Conservation (phyloP, 306 rosid genomes). For the Alnus rubra region DNA sequence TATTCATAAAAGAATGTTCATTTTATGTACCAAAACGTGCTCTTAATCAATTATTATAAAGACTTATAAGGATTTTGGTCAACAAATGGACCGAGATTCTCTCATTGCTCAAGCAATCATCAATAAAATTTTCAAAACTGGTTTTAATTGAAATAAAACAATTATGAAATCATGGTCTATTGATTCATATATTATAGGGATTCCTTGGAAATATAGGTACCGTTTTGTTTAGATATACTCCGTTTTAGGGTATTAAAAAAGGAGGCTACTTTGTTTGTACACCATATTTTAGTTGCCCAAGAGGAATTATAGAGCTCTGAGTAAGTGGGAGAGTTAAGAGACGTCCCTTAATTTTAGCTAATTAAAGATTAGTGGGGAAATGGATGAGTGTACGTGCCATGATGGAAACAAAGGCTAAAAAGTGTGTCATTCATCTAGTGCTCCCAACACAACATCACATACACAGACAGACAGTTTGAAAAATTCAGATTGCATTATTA, state of each 20-base stretch:
- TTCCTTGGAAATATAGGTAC: no score
- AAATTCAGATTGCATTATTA: no score
- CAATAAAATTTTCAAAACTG: background rate
- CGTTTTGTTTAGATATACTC: no score
- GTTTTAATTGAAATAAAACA: background rate
- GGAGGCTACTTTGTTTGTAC: background rate
- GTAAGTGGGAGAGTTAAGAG: background rate
- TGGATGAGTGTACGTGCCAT: background rate
- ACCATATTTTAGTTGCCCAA: no score
- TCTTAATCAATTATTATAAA: background rate
- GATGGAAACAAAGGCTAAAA: background rate
- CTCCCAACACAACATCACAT: no score
- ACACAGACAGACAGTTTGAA: no score
- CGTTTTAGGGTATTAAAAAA: no score
- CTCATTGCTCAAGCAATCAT: background rate
- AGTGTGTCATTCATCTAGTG: background rate
- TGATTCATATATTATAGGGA: no score
- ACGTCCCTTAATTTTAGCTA: background rate
- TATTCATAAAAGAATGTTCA: no score
- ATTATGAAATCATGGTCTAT: background rate
- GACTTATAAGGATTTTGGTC: background rate
- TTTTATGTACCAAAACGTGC: no score
- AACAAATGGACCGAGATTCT: background rate
- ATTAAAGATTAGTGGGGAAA: background rate
- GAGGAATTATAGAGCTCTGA: background rate